Evolutionary conservation across 78 protist species (phyloP).

Genomic region (Chrysochromulina tobinii): DNA sequence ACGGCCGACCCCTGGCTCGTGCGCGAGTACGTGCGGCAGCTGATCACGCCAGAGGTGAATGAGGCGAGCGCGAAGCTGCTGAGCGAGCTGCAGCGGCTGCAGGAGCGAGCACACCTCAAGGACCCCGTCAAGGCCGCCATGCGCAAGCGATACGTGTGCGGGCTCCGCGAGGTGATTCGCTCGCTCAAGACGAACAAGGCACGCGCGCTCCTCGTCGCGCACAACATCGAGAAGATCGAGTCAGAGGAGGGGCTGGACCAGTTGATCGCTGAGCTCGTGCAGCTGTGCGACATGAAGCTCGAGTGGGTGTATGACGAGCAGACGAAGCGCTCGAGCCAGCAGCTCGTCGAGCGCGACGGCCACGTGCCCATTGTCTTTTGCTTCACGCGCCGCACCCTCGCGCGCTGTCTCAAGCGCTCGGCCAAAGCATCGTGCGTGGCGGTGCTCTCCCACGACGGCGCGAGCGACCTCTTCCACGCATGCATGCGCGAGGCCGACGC

Average conservation of each 20-base stretch:
- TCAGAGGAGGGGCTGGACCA: neutral
- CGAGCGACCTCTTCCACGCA: neutral
- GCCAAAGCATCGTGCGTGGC: neutral
- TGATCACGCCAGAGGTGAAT: neutral
- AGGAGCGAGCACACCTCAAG: neutral
- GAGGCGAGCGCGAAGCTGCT: neutral
- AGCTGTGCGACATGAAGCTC: neutral
- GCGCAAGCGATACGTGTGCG: neutral
- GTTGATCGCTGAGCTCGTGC: neutral
- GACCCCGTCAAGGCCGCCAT: neutral
- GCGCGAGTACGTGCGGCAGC: neutral
- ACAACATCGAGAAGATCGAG: neutral
- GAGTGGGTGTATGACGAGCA: neutral
- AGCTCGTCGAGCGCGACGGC: neutral
- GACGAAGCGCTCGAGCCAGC: neutral
- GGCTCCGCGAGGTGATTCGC: slow-evolving; percentile 7
- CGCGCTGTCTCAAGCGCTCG: neutral
- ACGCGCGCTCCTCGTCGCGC: neutral
- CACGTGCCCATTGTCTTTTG: neutral
- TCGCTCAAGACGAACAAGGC: neutral
- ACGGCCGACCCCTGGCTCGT: neutral
- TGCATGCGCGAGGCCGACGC: no score
- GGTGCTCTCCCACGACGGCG: neutral
- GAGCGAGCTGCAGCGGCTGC: neutral
- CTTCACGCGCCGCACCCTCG: neutral